Evolutionary conservation across 176 grass and related monocot genomes (phyloP), one percentile per base, ranked within the genome.

Genomic region (Musa acuminata): DNA sequence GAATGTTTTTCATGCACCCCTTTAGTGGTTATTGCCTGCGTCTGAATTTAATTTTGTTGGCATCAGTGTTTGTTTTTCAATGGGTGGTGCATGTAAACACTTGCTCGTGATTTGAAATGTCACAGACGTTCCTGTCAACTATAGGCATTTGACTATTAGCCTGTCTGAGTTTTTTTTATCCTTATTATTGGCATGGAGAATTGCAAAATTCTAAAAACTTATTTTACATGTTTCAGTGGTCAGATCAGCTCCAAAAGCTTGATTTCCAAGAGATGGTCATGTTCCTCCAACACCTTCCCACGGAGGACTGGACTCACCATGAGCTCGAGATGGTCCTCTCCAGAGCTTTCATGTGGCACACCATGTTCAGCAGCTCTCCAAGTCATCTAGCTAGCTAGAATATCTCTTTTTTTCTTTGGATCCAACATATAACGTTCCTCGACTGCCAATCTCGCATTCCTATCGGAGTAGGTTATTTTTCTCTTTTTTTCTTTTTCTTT

Each of bases 201-300:
- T 43, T 43, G 35, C 35, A 43, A 43, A 43, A 19, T 80, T 80
- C 55, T 52, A 51, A 80, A 72, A 63, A 4, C 1, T 78, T 55
- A 10, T 48, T 80, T 76, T 69, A 2, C 2, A 65, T 72, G 13
- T 72, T 63, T 68, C 77, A 99, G 96, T 99, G 96, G 96, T 95
- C 96, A 19, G 96, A 91, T 24, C 85, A 91, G 79, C 86, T 99
- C 81, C 84, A 95, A 80, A 91, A 91, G 74, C 53, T 99, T 49
- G 96, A 99, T 77, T 99, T 99, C 51, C 96, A 99, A 81, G 96
- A 99, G 77, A 87, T 95, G 88, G 96, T 99, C 29, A 99, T 99
- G 96, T 86, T 99, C 71, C 91, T 99, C 29, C 96, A 99, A 78
- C 96, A 91, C 73, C 78, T 99, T 35, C 96, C 96, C 0, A 99